Percentiles rank a stretch among this genome's conserved stretches.
Evolutionary conservation across 768 basidiomycete species (phyloP).

Genomic region (Suillus alpinus): DNA sequence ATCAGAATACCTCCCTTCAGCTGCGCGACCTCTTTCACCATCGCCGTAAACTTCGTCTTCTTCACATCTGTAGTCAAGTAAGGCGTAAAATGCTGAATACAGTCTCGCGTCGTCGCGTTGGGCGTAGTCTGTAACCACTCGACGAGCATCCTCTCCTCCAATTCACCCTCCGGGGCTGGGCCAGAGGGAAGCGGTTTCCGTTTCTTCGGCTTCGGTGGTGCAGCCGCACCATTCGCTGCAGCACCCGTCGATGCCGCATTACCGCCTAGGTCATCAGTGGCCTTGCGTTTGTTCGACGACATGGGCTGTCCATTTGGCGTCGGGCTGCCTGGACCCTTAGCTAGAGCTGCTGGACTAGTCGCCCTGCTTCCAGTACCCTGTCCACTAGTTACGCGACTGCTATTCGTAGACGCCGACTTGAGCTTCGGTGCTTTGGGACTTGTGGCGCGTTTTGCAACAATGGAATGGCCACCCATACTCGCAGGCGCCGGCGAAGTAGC

Average conservation of each 20-base stretch:
- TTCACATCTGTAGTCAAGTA: slow-evolving; percentile 68
- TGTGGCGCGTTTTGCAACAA: slow-evolving; percentile 82
- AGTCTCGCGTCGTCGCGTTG: slow-evolving; percentile 74
- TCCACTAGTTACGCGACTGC: slow-evolving; percentile 53
- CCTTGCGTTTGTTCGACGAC: slow-evolving; percentile 61
- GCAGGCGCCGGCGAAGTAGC: slow-evolving; percentile 52
- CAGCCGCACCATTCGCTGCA: slow-evolving; percentile 18
- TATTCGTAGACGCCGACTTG: slow-evolving; percentile 38
- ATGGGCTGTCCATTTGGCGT: slow-evolving; percentile 40
- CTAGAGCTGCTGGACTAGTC: slow-evolving; percentile 33
- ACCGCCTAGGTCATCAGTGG: slow-evolving; percentile 35
- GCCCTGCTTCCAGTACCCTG: slow-evolving; percentile 47
- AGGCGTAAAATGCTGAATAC: slow-evolving; percentile 76
- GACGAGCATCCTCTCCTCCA: slow-evolving; percentile 64
- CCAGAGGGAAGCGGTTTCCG: slow-evolving; percentile 41
- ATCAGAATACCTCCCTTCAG: slow-evolving; percentile 65
- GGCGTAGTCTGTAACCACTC: slow-evolving; percentile 72
- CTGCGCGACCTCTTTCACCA: slow-evolving; percentile 78
- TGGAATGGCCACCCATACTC: slow-evolving; percentile 69
- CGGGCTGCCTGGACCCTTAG: slow-evolving; percentile 22
- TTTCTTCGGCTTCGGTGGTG: slow-evolving; percentile 51
- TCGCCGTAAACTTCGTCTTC: slow-evolving; percentile 71
- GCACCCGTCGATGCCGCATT: slow-evolving; percentile 8
- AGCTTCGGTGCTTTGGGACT: slow-evolving; percentile 72
- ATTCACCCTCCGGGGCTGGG: slow-evolving; percentile 49